Evolutionary conservation across 805 yeast genomes (phyloP), one percentile per base, ranked within the genome.

Genomic region (Pichia cabralensis): DNA sequence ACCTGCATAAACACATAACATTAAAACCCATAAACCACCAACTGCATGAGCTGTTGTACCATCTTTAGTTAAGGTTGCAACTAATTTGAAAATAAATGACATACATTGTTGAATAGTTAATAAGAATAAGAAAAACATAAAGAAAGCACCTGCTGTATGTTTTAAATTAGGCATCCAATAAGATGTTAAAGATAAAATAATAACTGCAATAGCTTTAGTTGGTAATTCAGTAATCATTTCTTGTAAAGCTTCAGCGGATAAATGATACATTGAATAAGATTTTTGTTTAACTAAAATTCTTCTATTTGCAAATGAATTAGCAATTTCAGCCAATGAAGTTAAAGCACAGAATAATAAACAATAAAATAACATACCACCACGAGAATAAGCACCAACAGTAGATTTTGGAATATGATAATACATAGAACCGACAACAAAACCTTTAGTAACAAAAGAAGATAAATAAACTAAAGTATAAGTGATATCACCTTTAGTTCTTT

Each of bases 231-330:
- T 70, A 27, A 76, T 56, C 49, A 72, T 70, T 43, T 69, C 69
- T 31, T 76, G 79, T 33, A 76, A 47, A 6, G 79, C 75, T 57
- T 76, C 80, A 26, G 79, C 80, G 22, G 81, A 67, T 26, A 73
- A 68, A 40, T 76, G 70, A 49, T 75, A 76, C 64, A 76, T 64
- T 15, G 80, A 74, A 47, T 71, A 75, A 30, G 75, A 63, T 51
- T 69, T 73, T 47, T 76, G 83, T 48, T 75, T 76, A 41, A 72
- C 75, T 32, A 76, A 64, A 44, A 76, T 73, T 13, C 74, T 71
- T 62, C 81, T 69, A 31, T 69, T 70, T 33, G 72, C 69, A 50
- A 72, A 76, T 33, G 76, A 65, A 18, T 71, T 60, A 47, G 76
- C 68, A 44, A 76, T 73, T 59, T 74, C 82, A 52, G 78, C 75